Evolutionary conservation across 2,329 filamentous ascomycete species (phyloP), one percentile per base, ranked within the genome.

Genomic region (Tolypocladium paradoxum): DNA sequence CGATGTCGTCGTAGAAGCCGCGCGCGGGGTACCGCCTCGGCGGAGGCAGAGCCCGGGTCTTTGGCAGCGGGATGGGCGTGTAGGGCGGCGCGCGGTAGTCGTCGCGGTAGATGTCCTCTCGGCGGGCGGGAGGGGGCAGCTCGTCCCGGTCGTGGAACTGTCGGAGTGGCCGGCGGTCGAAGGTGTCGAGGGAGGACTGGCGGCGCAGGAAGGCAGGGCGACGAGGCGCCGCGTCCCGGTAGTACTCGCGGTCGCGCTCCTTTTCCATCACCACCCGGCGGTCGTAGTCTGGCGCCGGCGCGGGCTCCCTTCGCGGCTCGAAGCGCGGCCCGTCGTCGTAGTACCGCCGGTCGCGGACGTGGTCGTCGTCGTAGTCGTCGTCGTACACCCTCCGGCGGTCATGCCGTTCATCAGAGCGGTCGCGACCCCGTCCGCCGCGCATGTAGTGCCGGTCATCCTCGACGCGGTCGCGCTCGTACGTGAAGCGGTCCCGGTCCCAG

Each of bases 181-280:
- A 96, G 0, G 88, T 95, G 67, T 96, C 91, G 38, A 96, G 76
- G 51, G 90, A 95, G 16, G 90, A 95, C 67, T 95, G 90, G 45
- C 91, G 82, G 54, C 91, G 82, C 50, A 93, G 64, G 57, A 91
- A 77, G 33, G 76, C 63, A 2, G 90, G 90, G 47, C 87, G 78
- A 35, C 78, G 76, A 52, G 77, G 79, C 11, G 79, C 76, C 5
- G 76, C 69, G 43, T 67, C 70, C 31, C 77, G 72, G 46, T 61
- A 56, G 36, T 68, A 65, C 14, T 73, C 76, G 50, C 76, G 67
- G 52, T 83, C 79, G 34, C 74, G 73, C 57, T 85, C 82, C 54
- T 76, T 75, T 55, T 78, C 73, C 57, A 83, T 66, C 46, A 79
- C 74, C 54, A 78, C 78, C 34, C 80, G 78, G 51, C 78, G 75